Conservation (phyloP, 192 early-diverging fungal genomes). For the Backusella tarrabulga region DNA sequence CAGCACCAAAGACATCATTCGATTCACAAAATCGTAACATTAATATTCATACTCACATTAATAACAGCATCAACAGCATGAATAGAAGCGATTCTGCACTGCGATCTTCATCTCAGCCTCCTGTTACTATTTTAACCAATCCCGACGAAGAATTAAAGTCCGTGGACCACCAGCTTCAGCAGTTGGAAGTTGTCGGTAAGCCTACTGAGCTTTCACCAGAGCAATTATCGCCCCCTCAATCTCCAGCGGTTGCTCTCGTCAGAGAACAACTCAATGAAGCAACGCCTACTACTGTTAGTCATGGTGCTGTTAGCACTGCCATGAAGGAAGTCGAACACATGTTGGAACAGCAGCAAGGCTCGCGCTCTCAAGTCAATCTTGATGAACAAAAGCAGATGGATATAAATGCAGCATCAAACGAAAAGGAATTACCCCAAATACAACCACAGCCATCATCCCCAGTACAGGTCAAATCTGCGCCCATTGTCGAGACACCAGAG, state of each 20-base stretch:
- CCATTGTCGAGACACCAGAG: neutral
- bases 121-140: slow-evolving; percentile 14
- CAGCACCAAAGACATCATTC: neutral
- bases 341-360: neutral
- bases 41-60: neutral
- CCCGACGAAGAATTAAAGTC: slow-evolving; percentile 24
- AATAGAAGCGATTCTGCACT: neutral
- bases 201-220: neutral
- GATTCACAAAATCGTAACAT: neutral
- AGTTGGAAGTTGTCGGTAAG: neutral
- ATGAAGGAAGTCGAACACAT: slow-evolving; percentile 9
- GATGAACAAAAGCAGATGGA: neutral
- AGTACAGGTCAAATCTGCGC: neutral
- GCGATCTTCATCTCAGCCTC: neutral
- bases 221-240: neutral
- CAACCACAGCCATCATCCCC: neutral
- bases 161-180: slow-evolving; percentile 9
- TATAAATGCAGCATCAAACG: neutral
- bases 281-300: neutral
- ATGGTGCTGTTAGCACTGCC: neutral
- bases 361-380: neutral
- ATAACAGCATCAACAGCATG: neutral
- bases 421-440: neutral
- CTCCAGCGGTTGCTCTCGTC: neutral
- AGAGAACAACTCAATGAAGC: neutral